phyloP scores from a whole-genome alignment of 2,329 filamentous ascomycete genomes.

The Fusarium continuum region DNA sequence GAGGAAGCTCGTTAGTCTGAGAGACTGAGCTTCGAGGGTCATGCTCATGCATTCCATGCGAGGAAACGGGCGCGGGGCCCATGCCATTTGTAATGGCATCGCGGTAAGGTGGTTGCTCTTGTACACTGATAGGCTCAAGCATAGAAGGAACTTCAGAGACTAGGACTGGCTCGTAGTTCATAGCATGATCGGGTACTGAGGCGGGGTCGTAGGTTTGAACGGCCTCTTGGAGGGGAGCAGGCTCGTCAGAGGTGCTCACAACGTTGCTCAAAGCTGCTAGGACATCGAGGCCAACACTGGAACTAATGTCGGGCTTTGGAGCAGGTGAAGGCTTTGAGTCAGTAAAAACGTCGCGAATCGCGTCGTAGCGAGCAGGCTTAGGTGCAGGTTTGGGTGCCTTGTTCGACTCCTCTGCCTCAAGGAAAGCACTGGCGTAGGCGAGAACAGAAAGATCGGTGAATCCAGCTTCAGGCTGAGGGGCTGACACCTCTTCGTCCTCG shows the following conservation, averaged over 20 bases:
- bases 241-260: constrained; percentile 40
- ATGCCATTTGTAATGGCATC: constrained; percentile 14
- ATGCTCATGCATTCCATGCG: constrained; percentile 25
- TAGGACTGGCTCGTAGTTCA: constrained; percentile 17
- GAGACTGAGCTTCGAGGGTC: constrained; percentile 37
- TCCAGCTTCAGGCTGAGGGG: constrained; percentile 37
- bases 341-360: constrained; percentile 55
- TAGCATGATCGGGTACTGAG: background rate
- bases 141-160: constrained; percentile 16
- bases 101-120: constrained; percentile 22
- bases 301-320: constrained; percentile 39
- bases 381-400: constrained; percentile 41
- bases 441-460: constrained; percentile 46
- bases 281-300: constrained; percentile 44
- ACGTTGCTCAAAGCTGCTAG: constrained; percentile 50
- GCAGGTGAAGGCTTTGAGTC: constrained; percentile 47
- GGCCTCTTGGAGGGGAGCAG: constrained; percentile 12
- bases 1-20: constrained; percentile 38
- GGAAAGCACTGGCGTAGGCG: constrained; percentile 46
- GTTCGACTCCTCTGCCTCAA: constrained; percentile 43
- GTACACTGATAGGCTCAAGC: constrained; percentile 4
- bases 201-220: constrained; percentile 1
- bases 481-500: constrained; percentile 34
- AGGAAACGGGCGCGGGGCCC: background rate
- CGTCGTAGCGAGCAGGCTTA: constrained; percentile 49